Evolutionary conservation across 2,329 filamentous ascomycete species (phyloP).

Genomic region (Coleophoma crateriformis): DNA sequence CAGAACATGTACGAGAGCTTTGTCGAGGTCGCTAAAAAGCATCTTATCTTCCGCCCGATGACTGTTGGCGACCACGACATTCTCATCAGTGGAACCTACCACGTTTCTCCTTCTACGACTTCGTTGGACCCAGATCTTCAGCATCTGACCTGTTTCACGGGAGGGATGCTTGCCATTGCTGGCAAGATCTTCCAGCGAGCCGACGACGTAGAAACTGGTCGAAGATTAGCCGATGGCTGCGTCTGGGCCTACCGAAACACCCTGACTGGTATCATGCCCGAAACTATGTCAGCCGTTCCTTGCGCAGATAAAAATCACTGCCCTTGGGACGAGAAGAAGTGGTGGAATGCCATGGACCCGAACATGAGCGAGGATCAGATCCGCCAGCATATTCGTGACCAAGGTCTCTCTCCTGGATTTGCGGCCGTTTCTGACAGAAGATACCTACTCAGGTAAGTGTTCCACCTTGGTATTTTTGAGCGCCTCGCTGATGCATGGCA

Average conservation of each 20-base stretch:
- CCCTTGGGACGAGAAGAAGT: conserved; percentile 42
- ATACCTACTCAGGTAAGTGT: conserved; percentile 17
- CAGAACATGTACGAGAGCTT: conserved; percentile 37
- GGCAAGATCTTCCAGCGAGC: conserved; percentile 53
- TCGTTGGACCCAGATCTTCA: conserved; percentile 45
- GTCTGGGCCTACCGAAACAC: conserved; percentile 56
- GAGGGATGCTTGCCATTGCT: conserved; percentile 65
- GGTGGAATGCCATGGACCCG: conserved; percentile 27
- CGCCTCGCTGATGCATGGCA: neutral
- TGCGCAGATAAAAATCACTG: conserved; percentile 18
- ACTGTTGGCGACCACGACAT: conserved; percentile 32
- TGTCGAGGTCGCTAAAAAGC: conserved; percentile 38
- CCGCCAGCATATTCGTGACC: conserved; percentile 7
- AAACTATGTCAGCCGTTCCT: conserved; percentile 38
- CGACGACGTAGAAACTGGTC: conserved; percentile 49
- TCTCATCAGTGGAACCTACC: conserved; percentile 42
- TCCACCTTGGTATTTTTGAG: conserved; percentile 35
- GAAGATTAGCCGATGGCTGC: conserved; percentile 56
- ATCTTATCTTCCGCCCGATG: conserved; percentile 39
- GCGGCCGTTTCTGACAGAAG: conserved; percentile 13
- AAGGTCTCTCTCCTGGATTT: conserved; percentile 17
- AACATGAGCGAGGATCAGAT: conserved; percentile 6
- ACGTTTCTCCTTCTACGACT: conserved; percentile 31
- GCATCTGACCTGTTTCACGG: conserved; percentile 68
- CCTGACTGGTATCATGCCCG: conserved; percentile 56